Base-by-base conservation (phyloP, 2,329 filamentous ascomycete genomes). In the Pezizomycotina sp. region DNA sequence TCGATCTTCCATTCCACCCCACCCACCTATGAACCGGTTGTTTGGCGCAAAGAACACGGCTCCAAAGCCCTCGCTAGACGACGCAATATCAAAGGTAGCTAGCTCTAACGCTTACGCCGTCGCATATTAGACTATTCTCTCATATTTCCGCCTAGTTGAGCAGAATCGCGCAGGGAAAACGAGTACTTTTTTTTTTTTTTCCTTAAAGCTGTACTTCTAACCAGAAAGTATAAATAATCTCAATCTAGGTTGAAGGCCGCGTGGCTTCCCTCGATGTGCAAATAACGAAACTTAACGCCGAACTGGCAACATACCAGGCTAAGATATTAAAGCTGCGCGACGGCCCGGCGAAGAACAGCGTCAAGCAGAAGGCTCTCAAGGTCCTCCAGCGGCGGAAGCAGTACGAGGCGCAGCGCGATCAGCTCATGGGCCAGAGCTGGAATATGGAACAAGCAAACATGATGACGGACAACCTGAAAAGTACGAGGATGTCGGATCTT, bases 401-500 rank as follows among this genome's bases (percentile, higher is more conserved):
- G 60, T 92, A 92, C 71, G 89, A 98, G 61, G 68, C 71, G 3
- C 83, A 93, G 60, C 81, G 86, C 48, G 83, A 93, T 53, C 84
- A 95, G 61, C 73, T 95, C 35, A 79, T 92, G 60, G 70, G 77
- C 48, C 89, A 98, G 61, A 81, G 81, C 14, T 95, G 84, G 84
- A 95, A 95, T 62, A 93, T 98, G 84, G 84, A 95, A 62, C 84
- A 93, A 61, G 84, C 86, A 3, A 78, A 79, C 56, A 91, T 84
- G 69, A 93, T 95, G 86, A 83, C 92, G 62, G 86, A 95, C 61
- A 95, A 95, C 55, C 69, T 98, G 34, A 89, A 91, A 59, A 95
- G 50, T 52, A 45, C 26, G 38, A 34, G 23, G 20, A 27, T 45
- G 25, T 38, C 30, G 25, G 15, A 13, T 27, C 14, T 27, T 29